Conservation (phyloP, 495 filamentous ascomycete genomes). For the Penicillium salamii region DNA sequence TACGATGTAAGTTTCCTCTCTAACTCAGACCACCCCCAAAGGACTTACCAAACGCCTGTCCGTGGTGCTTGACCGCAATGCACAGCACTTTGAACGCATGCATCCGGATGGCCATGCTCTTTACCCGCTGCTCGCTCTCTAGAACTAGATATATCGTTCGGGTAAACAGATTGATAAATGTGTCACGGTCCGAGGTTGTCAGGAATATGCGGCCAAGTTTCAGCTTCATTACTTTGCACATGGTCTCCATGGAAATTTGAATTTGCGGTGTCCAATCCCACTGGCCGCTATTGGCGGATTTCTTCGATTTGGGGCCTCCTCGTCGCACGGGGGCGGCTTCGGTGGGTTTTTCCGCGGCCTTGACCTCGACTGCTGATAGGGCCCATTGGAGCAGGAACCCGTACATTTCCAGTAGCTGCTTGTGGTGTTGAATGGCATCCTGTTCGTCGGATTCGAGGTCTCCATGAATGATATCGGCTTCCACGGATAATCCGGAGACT, state of each 20-base stretch:
- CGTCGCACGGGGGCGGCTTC: conserved; percentile 64
- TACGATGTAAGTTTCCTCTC: conserved; percentile 12
- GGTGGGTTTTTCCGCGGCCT: conserved; percentile 82
- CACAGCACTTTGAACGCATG: conserved; percentile 95
- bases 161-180: conserved; percentile 88
- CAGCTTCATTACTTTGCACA: conserved; percentile 94
- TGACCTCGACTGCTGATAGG: conserved; percentile 86
- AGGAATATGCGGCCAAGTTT: conserved; percentile 90
- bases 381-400: conserved; percentile 95
- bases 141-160: conserved; percentile 91
- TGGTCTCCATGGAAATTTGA: conserved; percentile 81
- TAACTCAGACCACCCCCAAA: neutral
- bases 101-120: conserved; percentile 89
- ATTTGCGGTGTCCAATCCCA: conserved; percentile 91
- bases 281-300: conserved; percentile 65
- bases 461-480: conserved; percentile 80
- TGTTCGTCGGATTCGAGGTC: conserved; percentile 91
- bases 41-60: conserved; percentile 86
- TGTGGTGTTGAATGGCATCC: conserved; percentile 80
- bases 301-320: conserved; percentile 79
- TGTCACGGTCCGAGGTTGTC: conserved; percentile 95
- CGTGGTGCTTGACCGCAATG: conserved; percentile 96
- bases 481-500: conserved; percentile 87
- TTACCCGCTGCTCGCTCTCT: conserved; percentile 90
- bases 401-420: conserved; percentile 88